Conservation (phyloP, 2,329 filamentous ascomycete genomes). For the Sporothrix humicola region DNA sequence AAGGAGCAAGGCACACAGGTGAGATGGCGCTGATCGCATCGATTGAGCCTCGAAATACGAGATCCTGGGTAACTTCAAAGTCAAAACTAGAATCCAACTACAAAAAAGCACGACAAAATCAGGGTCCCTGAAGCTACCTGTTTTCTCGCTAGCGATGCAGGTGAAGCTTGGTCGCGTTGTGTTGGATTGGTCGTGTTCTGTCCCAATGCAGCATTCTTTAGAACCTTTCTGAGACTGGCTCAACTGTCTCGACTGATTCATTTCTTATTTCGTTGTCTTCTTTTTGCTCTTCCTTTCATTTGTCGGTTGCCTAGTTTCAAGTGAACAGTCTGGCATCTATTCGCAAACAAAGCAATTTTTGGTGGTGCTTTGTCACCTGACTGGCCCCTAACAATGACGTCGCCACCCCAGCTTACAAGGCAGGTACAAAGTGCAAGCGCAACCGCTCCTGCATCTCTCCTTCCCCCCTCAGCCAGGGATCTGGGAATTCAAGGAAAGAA, state of each 20-base stretch:
- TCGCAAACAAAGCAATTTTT: neutral
- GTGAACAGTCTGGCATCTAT: constrained; percentile 25
- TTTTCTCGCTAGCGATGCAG: no score
- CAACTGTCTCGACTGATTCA: no score
- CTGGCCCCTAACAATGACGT: constrained; percentile 32
- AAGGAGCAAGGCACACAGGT: neutral
- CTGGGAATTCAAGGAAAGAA: neutral
- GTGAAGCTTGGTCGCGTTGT: neutral
- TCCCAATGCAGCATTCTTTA: neutral
- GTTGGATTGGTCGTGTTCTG: no score
- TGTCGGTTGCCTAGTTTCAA: constrained; percentile 18
- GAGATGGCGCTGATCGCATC: neutral
- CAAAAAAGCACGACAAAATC: no score
- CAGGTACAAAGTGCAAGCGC: neutral
- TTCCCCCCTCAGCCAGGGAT: constrained; percentile 10
- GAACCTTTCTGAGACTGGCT: neutral
- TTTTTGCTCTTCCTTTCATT: neutral
- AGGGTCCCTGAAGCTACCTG: no score
- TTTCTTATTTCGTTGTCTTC: neutral
- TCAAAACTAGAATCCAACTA: no score
- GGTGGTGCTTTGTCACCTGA: constrained; percentile 29
- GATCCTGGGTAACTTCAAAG: neutral
- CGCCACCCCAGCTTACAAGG: constrained; percentile 29
- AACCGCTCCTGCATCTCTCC: neutral
- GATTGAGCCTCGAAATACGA: neutral